phyloP scores from a whole-genome alignment of 2,329 filamentous ascomycete genomes.

The Penicillium corylophilum region DNA sequence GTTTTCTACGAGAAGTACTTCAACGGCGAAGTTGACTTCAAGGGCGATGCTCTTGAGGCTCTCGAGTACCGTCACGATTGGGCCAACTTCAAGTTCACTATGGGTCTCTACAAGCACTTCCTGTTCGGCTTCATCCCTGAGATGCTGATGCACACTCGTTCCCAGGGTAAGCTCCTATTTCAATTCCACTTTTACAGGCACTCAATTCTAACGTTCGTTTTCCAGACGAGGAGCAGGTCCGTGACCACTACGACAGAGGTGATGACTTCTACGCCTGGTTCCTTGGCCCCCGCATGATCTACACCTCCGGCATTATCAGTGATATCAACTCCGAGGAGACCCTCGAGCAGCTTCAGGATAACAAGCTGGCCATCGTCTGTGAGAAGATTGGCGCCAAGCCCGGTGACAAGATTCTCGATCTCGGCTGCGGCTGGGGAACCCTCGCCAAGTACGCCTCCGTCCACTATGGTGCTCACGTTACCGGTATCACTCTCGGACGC shows the following conservation, averaged over 20 bases:
- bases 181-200: neutral
- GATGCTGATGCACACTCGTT: slow-evolving; percentile 86
- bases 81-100: slow-evolving; percentile 90
- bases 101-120: slow-evolving; percentile 82
- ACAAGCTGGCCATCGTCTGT: slow-evolving; percentile 92
- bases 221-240: slow-evolving; percentile 92
- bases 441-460: slow-evolving; percentile 88
- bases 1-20: slow-evolving; percentile 99
- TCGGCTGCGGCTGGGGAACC: slow-evolving; percentile 97
- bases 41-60: slow-evolving; percentile 83
- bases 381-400: slow-evolving; percentile 87
- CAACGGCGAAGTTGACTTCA: slow-evolving; percentile 90
- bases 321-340: slow-evolving; percentile 84
- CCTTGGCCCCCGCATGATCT: slow-evolving; percentile 97
- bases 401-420: slow-evolving; percentile 83
- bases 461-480: slow-evolving; percentile 83
- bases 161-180: slow-evolving; percentile 63
- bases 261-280: slow-evolving; percentile 99
- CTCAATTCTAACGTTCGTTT: neutral
- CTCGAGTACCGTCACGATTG: slow-evolving; percentile 96
- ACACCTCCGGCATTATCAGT: slow-evolving; percentile 91
- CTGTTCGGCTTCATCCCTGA: slow-evolving; percentile 84
- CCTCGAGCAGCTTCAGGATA: slow-evolving; percentile 94
- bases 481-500: slow-evolving; percentile 88
- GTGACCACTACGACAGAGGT: slow-evolving; percentile 95